Base-by-base conservation (phyloP, 2,329 filamentous ascomycete species). In the Colletotrichum lentis region DNA sequence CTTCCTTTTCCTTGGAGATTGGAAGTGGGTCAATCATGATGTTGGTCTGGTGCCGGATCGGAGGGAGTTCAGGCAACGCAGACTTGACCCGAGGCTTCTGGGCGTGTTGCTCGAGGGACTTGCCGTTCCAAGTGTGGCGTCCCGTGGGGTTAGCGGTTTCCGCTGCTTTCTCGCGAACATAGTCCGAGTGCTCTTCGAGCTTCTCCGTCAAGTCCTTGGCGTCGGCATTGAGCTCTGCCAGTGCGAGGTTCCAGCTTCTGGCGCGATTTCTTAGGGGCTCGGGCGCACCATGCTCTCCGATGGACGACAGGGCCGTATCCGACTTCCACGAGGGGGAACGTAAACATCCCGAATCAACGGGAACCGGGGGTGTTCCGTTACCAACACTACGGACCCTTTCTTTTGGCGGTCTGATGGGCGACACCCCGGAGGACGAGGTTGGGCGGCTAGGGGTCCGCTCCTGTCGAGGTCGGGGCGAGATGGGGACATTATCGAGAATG, bases 11-110 rank as follows among this genome's bases (percentile, higher is more conserved):
- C 77, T 92, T 94, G 53, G 92, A 95, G 35, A 94, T 88, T 18
- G 92, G 92, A 43, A 96, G 81, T 3, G 92, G 92, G 73, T 96
- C 92, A 69, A 95, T 93, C 86, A 95, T 92, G 71, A 93, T 90
- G 73, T 94, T 91, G 49, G 88, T 90, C 72, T 89, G 88, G 16
- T 62, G 52, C 63, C 90, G 88, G 10, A 93, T 80, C 0, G 90
- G 90, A 0, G 90, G 91, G 1, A 90, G 82, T 72, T 92, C 87
- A 8, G 94, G 81, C 79, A 90, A 79, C 74, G 95, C 80, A 79
- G 90, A 83, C 82, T 88, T 90, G 67, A 88, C 83, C 46, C 88
- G 84, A 8, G 82, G 80, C 70, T 85, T 88, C 55, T 73, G 75
- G 56, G 69, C 74, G 11, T 80, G 74, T 16, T 69, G 66, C 43